Evolutionary conservation across 495 filamentous ascomycete species (phyloP).

Genomic region (Neurospora sublineolata): DNA sequence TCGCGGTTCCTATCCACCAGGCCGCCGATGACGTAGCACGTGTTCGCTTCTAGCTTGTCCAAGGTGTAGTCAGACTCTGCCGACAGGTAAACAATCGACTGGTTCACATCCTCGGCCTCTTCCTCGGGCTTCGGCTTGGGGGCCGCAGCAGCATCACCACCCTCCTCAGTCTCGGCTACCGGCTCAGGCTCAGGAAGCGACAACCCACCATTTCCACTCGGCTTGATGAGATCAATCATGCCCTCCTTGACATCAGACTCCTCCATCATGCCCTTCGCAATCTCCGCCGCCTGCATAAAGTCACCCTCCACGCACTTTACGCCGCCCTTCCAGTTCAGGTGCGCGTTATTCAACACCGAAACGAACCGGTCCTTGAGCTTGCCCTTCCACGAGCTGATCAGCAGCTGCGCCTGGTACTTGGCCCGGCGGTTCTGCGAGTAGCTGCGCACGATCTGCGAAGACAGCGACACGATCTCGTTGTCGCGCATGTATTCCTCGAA

Average conservation of each 20-base stretch:
- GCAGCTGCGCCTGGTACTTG: conserved; percentile 53
- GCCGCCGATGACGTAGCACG: conserved; percentile 86
- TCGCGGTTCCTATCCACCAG: conserved; percentile 91
- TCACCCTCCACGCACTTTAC: conserved; percentile 58
- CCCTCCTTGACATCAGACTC: conserved; percentile 34
- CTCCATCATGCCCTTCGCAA: conserved; percentile 50
- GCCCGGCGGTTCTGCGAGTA: conserved; percentile 78
- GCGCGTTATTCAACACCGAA: conserved; percentile 50
- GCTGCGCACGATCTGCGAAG: conserved; percentile 67
- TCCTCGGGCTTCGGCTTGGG: conserved; percentile 14
- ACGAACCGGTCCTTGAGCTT: conserved; percentile 70
- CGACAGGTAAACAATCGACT: conserved; percentile 67
- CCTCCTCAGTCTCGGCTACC: neutral
- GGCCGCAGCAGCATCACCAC: neutral
- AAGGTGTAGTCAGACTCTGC: conserved; percentile 77
- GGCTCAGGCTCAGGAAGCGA: conserved; percentile 18
- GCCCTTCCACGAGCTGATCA: conserved; percentile 65
- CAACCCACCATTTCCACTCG: conserved; percentile 21
- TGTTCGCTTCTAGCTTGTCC: conserved; percentile 66
- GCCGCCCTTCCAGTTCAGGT: conserved; percentile 64
- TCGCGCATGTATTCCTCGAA: conserved; percentile 84
- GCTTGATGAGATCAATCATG: conserved; percentile 42
- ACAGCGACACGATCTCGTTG: conserved; percentile 71
- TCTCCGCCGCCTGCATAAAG: conserved; percentile 50
- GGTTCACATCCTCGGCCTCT: conserved; percentile 26